These are phyloP conservation scores for Isoetes taiwanensis DNA, from an alignment of 75 land plant species.

Conservation along the genomic window DNA sequence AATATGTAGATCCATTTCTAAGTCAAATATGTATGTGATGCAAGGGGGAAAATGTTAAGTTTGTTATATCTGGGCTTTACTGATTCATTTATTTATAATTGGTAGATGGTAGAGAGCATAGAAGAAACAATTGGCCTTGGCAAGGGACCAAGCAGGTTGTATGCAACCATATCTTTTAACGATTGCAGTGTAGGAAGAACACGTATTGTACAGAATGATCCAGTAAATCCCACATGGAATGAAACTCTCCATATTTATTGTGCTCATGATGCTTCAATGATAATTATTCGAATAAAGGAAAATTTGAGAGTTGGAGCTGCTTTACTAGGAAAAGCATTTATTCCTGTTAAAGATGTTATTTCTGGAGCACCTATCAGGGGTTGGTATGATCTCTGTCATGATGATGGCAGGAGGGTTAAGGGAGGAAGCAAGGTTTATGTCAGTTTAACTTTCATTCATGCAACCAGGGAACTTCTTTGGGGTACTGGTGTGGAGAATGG, in stretches of 20 bases:
- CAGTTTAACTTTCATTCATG: background rate
- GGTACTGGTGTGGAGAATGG: background rate
- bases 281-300: too few species aligned
- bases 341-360: too few species aligned
- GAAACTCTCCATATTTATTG: conserved; percentile 40
- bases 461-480: background rate
- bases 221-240: conserved; percentile 33
- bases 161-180: conserved; percentile 36
- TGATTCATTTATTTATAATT: too few species aligned
- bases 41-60: too few species aligned
- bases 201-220: conserved; percentile 1
- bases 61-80: too few species aligned
- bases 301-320: too few species aligned
- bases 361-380: background rate
- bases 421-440: background rate
- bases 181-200: conserved; percentile 33
- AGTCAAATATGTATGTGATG: too few species aligned
- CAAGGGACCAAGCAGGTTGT: conserved; percentile 30
- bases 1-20: too few species aligned
- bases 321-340: too few species aligned
- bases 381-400: conserved; percentile 1
- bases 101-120: too few species aligned
- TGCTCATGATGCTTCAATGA: conserved; percentile 29
- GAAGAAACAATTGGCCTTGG: too few species aligned
- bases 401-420: background rate